Conservation (phyloP, 306 rosid genomes). For the Acmispon strigosus region DNA sequence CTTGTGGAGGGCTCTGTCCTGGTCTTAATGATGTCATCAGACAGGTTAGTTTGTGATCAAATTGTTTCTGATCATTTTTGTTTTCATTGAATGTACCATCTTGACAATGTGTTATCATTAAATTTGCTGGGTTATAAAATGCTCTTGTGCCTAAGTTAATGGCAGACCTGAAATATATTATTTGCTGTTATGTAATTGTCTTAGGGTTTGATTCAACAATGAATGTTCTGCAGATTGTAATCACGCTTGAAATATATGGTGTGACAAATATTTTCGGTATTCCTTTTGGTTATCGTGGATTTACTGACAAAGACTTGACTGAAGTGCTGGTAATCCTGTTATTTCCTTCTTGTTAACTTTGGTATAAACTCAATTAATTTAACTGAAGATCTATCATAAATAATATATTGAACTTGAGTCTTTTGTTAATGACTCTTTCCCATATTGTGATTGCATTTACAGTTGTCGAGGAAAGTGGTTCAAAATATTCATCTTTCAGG, state of each 20-base stretch:
- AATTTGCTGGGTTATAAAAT: no score
- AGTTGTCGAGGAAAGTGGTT: slow-evolving; percentile 90
- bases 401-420: background rate
- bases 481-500: slow-evolving; percentile 98
- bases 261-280: slow-evolving; percentile 83
- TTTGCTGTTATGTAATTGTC: background rate
- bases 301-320: slow-evolving; percentile 58
- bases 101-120: background rate
- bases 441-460: slow-evolving; percentile 23
- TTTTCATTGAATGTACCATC: background rate
- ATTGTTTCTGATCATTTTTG: background rate
- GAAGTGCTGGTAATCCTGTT: slow-evolving; percentile 71
- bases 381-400: background rate
- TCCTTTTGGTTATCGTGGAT: slow-evolving; percentile 97
- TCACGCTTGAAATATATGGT: slow-evolving; percentile 97
- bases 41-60: slow-evolving; percentile 56
- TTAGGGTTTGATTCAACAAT: slow-evolving; percentile 7
- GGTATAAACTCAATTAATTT: background rate
- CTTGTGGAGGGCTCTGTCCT: slow-evolving; percentile 99
- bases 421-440: slow-evolving; percentile 1
- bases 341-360: slow-evolving; percentile 16
- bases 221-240: slow-evolving; percentile 71
- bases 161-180: no score
- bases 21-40: slow-evolving; percentile 98
- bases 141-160: no score